Percentiles rank a stretch among this genome's conserved stretches.
Evolutionary conservation across 2,329 filamentous ascomycete species (phyloP).

Genomic region (Ophiostoma himal-ulmi): DNA sequence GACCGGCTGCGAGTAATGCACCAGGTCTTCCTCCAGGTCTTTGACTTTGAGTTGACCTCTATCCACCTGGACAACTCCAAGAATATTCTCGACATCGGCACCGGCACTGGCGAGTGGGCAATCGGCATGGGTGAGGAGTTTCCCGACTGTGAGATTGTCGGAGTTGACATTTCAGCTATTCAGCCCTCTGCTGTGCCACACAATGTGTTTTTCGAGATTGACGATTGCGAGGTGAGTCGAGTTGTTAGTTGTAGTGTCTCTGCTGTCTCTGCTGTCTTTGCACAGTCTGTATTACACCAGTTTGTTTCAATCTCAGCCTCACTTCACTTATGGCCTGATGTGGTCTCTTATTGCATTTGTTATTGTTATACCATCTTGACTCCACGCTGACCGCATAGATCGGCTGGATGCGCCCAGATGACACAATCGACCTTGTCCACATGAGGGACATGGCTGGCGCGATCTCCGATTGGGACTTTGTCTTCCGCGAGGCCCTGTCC

Average conservation of each 20-base stretch:
- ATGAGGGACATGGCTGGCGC: conserved; percentile 51
- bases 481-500: conserved; percentile 48
- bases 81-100: conserved; percentile 53
- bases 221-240: conserved; percentile 45
- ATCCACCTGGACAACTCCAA: conserved; percentile 35
- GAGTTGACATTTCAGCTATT: conserved; percentile 55
- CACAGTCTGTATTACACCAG: background rate
- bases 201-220: conserved; percentile 56
- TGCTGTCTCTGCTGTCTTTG: background rate
- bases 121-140: conserved; percentile 50
- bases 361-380: background rate
- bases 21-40: conserved; percentile 33
- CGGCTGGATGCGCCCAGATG: conserved; percentile 50
- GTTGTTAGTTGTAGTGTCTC: background rate
- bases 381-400: background rate
- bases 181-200: conserved; percentile 52
- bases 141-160: conserved; percentile 51
- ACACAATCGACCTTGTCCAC: conserved; percentile 53
- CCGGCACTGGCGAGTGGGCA: conserved; percentile 50
- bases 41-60: conserved; percentile 33
- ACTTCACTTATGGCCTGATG: background rate
- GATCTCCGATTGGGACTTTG: conserved; percentile 50
- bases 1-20: conserved; percentile 34
- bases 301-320: background rate
- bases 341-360: background rate